A percentile compares a stretch with the other conserved stretches of the same genome.
Evolutionary conservation across 2,329 filamentous ascomycete genomes (phyloP).

Genomic region (Microcyclospora pomicola): DNA sequence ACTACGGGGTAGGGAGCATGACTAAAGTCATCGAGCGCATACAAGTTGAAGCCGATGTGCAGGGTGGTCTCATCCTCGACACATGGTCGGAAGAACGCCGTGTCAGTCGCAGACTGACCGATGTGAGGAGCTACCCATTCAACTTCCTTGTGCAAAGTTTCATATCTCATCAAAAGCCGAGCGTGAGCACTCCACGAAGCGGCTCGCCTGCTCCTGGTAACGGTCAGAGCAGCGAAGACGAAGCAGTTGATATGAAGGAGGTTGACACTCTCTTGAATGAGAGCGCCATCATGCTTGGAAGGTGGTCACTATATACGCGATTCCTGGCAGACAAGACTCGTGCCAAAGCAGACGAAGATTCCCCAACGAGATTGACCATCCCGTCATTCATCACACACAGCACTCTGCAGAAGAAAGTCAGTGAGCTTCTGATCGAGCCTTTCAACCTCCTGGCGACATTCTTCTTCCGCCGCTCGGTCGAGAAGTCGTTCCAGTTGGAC

Average conservation of each 20-base stretch:
- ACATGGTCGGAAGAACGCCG: slow-evolving; percentile 85
- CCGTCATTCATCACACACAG: slow-evolving; percentile 68
- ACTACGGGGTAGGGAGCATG: slow-evolving; percentile 91
- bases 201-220: slow-evolving; percentile 53
- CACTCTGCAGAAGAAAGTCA: slow-evolving; percentile 65
- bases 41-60: slow-evolving; percentile 88
- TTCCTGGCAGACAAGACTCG: slow-evolving; percentile 78
- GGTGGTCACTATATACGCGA: slow-evolving; percentile 83
- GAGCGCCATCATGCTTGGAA: slow-evolving; percentile 78
- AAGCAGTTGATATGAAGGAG: slow-evolving; percentile 92
- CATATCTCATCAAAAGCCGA: slow-evolving; percentile 54
- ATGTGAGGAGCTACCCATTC: slow-evolving; percentile 95
- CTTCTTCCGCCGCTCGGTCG: slow-evolving; percentile 89
- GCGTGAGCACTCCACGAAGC: slow-evolving; percentile 42
- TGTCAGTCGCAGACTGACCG: slow-evolving; percentile 75
- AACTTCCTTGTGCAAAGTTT: slow-evolving; percentile 96
- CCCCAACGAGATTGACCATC: slow-evolving; percentile 37
- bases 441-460: slow-evolving; percentile 92
- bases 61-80: slow-evolving; percentile 89
- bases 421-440: slow-evolving; percentile 57
- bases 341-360: slow-evolving; percentile 6
- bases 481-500: slow-evolving; percentile 94
- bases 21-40: slow-evolving; percentile 81
- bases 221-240: slow-evolving; percentile 63
- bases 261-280: slow-evolving; percentile 79